These are phyloP conservation scores for Blechomonas ayalai DNA, from an alignment of 208 protist genomes.

Conservation along the genomic window DNA sequence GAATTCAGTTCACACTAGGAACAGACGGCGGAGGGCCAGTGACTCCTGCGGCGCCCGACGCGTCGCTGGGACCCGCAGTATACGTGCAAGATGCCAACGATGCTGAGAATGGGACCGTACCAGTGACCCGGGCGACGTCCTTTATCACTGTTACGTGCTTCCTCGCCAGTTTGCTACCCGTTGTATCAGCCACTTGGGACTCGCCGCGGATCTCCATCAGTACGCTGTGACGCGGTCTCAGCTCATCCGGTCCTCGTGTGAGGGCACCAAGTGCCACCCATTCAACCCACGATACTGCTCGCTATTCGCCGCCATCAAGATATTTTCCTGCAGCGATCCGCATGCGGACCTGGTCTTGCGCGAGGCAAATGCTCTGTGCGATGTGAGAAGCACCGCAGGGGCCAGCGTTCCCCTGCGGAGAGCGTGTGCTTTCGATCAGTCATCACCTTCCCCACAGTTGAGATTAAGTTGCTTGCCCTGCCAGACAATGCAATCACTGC, in stretches of 20 bases:
- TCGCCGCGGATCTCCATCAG: constrained; percentile 54
- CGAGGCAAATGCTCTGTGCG: constrained; percentile 19
- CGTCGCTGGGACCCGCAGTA: too few species aligned
- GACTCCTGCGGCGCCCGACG: constrained; percentile 7
- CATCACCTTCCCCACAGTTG: not conserved
- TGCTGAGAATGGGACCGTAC: constrained; percentile 36
- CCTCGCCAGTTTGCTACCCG: constrained; percentile 41
- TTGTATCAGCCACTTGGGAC: constrained; percentile 53
- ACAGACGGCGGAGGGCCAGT: constrained; percentile 6
- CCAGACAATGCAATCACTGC: constrained; percentile 46
- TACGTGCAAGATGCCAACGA: constrained; percentile 40
- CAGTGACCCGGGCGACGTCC: constrained; percentile 54
- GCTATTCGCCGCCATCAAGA: constrained; percentile 67
- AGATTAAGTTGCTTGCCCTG: not conserved
- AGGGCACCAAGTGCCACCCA: constrained; percentile 19
- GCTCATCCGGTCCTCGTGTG: constrained; percentile 27
- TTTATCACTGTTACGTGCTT: constrained; percentile 47
- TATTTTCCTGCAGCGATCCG: constrained; percentile 44
- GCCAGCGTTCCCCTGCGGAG: not conserved
- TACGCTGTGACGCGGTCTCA: constrained; percentile 28
- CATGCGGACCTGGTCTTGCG: constrained; percentile 31
- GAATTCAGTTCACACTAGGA: not conserved
- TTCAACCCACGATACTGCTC: constrained; percentile 24
- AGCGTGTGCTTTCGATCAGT: not conserved
- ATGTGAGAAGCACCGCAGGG: not conserved